Evolutionary conservation across 2,329 filamentous ascomycete genomes (phyloP).

Genomic region (Alternaria gansuensis): DNA sequence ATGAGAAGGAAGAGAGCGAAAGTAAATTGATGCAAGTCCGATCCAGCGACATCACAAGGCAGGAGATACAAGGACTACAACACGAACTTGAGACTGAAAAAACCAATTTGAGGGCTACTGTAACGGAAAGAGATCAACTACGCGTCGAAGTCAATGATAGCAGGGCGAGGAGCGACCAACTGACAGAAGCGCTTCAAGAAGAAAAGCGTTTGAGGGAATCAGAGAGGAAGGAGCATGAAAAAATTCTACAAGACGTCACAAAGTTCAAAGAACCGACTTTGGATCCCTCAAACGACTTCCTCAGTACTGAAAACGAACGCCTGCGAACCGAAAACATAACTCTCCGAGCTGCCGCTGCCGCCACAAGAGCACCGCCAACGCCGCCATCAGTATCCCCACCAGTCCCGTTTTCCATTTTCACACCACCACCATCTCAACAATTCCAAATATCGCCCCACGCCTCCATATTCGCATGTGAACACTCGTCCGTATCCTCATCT

Average conservation of each 20-base stretch:
- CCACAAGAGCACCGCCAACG: not conserved
- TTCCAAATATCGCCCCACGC: not conserved
- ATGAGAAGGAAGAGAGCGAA: not conserved
- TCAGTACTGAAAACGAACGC: not conserved
- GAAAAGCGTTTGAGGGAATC: not conserved
- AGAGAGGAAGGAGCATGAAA: slow-evolving; percentile 9
- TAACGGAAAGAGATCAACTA: not conserved
- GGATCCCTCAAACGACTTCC: not conserved
- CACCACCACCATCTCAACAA: not conserved
- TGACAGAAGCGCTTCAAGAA: not conserved
- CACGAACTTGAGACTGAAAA: not conserved
- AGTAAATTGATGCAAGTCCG: not conserved
- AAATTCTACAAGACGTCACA: slow-evolving; percentile 8
- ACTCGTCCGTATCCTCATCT: not conserved
- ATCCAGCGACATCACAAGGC: not conserved
- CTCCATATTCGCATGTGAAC: not conserved
- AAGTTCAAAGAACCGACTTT: slow-evolving; percentile 1
- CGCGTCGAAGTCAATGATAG: not conserved
- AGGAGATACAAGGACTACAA: not conserved
- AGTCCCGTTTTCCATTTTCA: not conserved
- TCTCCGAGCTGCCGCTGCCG: slow-evolving; percentile 2
- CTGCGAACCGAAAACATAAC: slow-evolving; percentile 11
- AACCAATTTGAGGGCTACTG: not conserved
- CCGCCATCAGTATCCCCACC: not conserved
- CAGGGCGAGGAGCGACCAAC: not conserved